Percentiles rank a stretch among this genome's conserved stretches.
phyloP scores from a whole-genome alignment of 2,329 filamentous ascomycete species.

The Laburnicola sp. region DNA sequence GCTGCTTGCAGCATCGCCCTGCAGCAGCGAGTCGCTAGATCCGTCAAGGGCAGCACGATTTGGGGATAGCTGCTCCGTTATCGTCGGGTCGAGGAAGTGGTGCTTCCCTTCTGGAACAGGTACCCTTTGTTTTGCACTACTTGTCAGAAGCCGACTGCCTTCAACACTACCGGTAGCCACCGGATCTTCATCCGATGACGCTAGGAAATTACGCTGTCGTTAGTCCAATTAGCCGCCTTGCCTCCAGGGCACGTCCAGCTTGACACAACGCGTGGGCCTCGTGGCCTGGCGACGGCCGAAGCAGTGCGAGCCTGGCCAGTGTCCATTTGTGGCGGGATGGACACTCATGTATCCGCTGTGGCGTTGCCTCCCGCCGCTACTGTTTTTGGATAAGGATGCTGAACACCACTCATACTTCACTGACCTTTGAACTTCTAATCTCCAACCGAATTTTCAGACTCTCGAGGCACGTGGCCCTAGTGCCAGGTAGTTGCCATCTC shows the following conservation, averaged over 20 bases:
- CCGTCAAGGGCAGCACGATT: constrained; percentile 19
- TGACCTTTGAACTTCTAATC: neutral
- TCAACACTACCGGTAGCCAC: constrained; percentile 16
- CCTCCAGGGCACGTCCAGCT: constrained; percentile 19
- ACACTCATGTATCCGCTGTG: neutral
- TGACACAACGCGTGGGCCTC: constrained; percentile 25
- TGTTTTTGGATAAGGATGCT: neutral
- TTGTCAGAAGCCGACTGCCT: constrained; percentile 19
- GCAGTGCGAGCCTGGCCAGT: constrained; percentile 17
- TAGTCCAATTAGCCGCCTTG: constrained; percentile 22
- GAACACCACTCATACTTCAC: neutral
- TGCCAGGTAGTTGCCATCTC: constrained; percentile 7
- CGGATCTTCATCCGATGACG: constrained; percentile 37
- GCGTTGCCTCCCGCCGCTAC: constrained; percentile 2
- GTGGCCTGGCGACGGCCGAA: constrained; percentile 20
- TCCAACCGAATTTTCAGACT: neutral
- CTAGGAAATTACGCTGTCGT: constrained; percentile 25
- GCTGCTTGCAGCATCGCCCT: constrained; percentile 24
- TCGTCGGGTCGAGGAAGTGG: constrained; percentile 14
- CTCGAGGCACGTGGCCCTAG: neutral
- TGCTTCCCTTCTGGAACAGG: constrained; percentile 20
- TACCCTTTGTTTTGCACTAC: constrained; percentile 7
- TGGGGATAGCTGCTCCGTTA: constrained; percentile 16
- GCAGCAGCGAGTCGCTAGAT: constrained; percentile 24
- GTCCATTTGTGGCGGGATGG: constrained; percentile 9